Evolutionary conservation across 345 rosid species (phyloP).

Genomic region (Aethionema arabicum): DNA sequence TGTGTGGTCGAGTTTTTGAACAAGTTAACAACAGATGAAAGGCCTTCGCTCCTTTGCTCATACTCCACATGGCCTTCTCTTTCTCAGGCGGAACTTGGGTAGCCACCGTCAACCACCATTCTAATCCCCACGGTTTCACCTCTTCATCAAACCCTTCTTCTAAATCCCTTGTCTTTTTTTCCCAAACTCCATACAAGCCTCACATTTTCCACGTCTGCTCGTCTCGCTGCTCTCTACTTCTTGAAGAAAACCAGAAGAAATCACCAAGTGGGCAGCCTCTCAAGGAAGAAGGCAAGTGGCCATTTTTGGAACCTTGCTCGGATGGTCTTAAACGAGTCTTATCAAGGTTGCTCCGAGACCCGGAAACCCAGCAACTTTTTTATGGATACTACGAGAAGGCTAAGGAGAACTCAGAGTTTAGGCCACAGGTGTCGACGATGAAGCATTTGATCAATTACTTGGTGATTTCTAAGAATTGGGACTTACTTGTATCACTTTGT

Average conservation of each 20-base stretch:
- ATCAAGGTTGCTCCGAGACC: constrained; percentile 46
- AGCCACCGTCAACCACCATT: constrained; percentile 40
- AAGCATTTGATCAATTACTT: constrained; percentile 60
- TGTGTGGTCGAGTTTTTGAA: no score
- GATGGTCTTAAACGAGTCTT: constrained; percentile 46
- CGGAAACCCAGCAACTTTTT: constrained; percentile 42
- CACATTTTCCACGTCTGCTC: constrained; percentile 37
- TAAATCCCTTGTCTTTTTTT: constrained; percentile 34
- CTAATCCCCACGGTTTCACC: constrained; percentile 24
- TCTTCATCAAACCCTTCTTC: constrained; percentile 39
- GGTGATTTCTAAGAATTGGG: constrained; percentile 61
- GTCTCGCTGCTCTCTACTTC: constrained; percentile 47
- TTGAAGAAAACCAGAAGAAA: constrained; percentile 48
- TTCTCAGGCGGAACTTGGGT: constrained; percentile 34
- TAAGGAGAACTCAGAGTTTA: constrained; percentile 49
- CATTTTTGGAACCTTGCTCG: constrained; percentile 31
- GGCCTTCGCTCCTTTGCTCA: background rate
- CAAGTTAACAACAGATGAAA: no score
- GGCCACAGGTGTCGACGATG: constrained; percentile 46
- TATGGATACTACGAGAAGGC: constrained; percentile 61
- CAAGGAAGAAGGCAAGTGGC: constrained; percentile 36
- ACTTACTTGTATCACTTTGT: constrained; percentile 45
- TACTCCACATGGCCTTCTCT: constrained; percentile 27
- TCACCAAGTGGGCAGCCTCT: constrained; percentile 32
- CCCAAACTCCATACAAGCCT: constrained; percentile 34